Evolutionary conservation across 78 protist genomes (phyloP), one percentile per base, ranked within the genome.

Genomic region (Dictyostelium purpureum): DNA sequence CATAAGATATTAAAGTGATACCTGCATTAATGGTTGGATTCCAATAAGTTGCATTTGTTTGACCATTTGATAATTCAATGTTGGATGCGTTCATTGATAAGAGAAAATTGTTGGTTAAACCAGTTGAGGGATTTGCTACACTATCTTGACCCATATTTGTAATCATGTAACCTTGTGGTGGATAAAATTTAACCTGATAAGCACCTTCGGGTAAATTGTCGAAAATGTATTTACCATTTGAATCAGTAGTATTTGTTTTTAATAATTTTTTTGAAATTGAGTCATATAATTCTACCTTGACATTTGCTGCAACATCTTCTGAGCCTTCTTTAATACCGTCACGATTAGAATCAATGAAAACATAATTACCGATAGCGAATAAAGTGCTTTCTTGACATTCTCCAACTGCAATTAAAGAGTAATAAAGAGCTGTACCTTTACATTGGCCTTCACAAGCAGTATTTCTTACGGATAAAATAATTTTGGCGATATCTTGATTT

Each of bases 1-100:
- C 52, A 73, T 73, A 38, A 35, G 19, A 18, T 18, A 51, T 16
- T 51, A 43, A 12, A 52, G 66, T 75, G 14, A 75, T 26, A 51
- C 66, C 81, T 51, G 38, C 47, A 51, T 51, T 75, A 11, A 75
- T n/a, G 14, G 47, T 47, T 47, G 81, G 81, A 51, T 75, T 52
- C 81, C 81, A 75, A 75, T 43, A 52, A 18, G 81, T 75, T 18
- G 81, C 81, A 51, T 75, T 75, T 2, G 52, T 31, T n/a, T 31
- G 31, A n/a, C 24, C 16, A 31, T 31, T 33, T 16, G 65, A 26
- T 28, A 33, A 40, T 47, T 47, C 12, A 18, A 75, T 18, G 9
- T 42, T 24, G 1, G 43, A 14, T 28, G 33, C 65, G 12, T 28
- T 33, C 3, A 40, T 28, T 19, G 49, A 4, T 12, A 75, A 66